A percentile compares a stretch with the other conserved stretches of the same genome.
Evolutionary conservation across 106 monocot genomes (phyloP).

Genomic region (Cymbidium sinense): DNA sequence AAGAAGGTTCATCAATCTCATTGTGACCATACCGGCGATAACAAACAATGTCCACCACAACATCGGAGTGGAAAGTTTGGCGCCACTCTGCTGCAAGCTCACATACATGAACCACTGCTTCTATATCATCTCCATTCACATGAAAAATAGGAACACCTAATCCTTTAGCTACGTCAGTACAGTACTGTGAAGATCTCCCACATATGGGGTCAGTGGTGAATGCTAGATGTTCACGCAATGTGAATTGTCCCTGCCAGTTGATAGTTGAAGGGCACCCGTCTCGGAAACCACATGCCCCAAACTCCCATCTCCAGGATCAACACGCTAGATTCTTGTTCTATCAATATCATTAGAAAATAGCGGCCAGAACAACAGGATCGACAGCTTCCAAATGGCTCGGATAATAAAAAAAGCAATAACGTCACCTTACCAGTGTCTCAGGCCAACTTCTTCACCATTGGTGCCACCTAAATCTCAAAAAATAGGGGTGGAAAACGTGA

Average conservation of each 20-base stretch:
- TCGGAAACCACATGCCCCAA: conserved; percentile 86
- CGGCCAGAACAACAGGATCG: conserved; percentile 77
- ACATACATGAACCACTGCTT: conserved; percentile 72
- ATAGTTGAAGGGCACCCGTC: conserved; percentile 78
- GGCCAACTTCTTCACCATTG: too few relatives aligned
- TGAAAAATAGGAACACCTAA: conserved; percentile 52
- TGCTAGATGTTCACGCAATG: conserved; percentile 77
- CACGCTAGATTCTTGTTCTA: conserved; percentile 62
- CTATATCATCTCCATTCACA: too few relatives aligned
- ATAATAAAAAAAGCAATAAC: too few relatives aligned
- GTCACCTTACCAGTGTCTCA: too few relatives aligned
- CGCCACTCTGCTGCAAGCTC: conserved; percentile 86
- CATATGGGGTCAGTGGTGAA: conserved; percentile 68
- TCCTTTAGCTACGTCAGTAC: conserved; percentile 81
- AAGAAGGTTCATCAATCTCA: too few relatives aligned
- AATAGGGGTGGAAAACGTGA: too few relatives aligned
- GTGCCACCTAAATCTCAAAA: too few relatives aligned
- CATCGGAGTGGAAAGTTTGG: conserved; percentile 73
- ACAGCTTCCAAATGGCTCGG: conserved; percentile 88
- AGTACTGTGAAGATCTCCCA: conserved; percentile 75
- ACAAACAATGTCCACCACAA: conserved; percentile 70
- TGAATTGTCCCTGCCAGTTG: conserved; percentile 79
- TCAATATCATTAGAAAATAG: too few relatives aligned
- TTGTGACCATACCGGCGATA: too few relatives aligned
- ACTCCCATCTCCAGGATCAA: conserved; percentile 84